Percentiles rank a stretch among this genome's conserved stretches.
These are phyloP conservation scores for Incumbomyces delicatus DNA, from an alignment of 2,329 filamentous ascomycete genomes.

Conservation along the genomic window DNA sequence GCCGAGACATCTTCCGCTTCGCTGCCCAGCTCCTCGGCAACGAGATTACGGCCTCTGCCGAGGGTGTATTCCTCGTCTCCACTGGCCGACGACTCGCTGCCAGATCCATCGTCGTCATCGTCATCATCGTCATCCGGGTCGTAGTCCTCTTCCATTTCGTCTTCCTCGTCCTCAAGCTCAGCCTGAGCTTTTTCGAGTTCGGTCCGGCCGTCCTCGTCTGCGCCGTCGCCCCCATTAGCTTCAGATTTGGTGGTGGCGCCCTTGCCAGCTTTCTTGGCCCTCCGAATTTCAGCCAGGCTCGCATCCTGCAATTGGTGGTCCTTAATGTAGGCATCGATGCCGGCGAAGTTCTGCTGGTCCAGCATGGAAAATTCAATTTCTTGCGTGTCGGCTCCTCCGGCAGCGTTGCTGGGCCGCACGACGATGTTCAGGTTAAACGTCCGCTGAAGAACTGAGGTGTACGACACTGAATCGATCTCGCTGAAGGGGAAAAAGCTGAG, in stretches of 20 bases:
- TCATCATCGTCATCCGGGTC: slow-evolving; percentile 41
- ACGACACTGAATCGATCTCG: slow-evolving; percentile 49
- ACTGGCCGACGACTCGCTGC: slow-evolving; percentile 34
- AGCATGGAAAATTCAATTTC: slow-evolving; percentile 58
- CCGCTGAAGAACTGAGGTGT: slow-evolving; percentile 54
- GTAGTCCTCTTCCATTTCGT: slow-evolving; percentile 42
- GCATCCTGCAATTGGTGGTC: slow-evolving; percentile 53
- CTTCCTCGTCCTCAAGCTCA: slow-evolving; percentile 33
- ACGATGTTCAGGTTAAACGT: slow-evolving; percentile 56
- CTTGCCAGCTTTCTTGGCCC: slow-evolving; percentile 51
- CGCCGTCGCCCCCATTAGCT: slow-evolving; percentile 20
- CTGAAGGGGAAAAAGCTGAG: slow-evolving; percentile 53
- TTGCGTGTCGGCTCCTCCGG: slow-evolving; percentile 24
- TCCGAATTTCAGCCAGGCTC: slow-evolving; percentile 49
- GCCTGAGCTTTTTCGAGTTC: slow-evolving; percentile 50
- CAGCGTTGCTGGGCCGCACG: slow-evolving; percentile 19
- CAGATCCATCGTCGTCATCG: slow-evolving; percentile 39
- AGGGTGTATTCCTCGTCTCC: slow-evolving; percentile 32
- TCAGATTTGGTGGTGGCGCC: slow-evolving; percentile 23
- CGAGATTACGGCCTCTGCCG: slow-evolving; percentile 27
- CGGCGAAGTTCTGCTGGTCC: slow-evolving; percentile 52
- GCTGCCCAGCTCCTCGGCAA: slow-evolving; percentile 35
- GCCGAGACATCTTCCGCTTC: slow-evolving; percentile 32
- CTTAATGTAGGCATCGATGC: slow-evolving; percentile 54
- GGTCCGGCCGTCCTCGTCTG: slow-evolving; percentile 46